Conservation (phyloP, 1,284 basidiomycete genomes). For the Mycena sp. region DNA sequence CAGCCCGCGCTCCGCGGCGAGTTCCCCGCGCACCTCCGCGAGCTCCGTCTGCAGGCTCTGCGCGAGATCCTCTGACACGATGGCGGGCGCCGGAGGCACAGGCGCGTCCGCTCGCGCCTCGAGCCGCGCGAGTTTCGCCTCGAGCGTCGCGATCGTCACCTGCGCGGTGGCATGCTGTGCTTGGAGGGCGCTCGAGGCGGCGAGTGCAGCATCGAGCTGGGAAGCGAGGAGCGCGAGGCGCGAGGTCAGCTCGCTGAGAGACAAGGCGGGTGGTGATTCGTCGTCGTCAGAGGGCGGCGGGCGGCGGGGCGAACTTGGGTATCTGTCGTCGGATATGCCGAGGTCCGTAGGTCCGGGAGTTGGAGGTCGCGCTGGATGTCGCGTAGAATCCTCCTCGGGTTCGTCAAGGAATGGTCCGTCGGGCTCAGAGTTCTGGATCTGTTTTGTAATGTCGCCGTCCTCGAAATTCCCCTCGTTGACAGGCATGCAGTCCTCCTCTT, state of each 20-base stretch:
- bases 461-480: too few relatives aligned
- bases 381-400: too few relatives aligned
- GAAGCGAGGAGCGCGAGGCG: conserved; percentile 76
- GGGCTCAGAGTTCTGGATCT: too few relatives aligned
- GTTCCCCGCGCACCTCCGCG: conserved; percentile 78
- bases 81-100: neutral
- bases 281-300: conserved; percentile 33
- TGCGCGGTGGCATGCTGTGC: conserved; percentile 84
- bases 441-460: too few relatives aligned
- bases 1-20: conserved; percentile 83
- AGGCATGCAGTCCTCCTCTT: conserved; percentile 33
- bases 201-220: conserved; percentile 83
- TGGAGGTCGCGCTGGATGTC: too few relatives aligned
- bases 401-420: too few relatives aligned
- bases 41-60: conserved; percentile 61
- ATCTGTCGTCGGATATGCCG: conserved; percentile 29
- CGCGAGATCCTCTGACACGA: neutral
- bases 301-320: conserved; percentile 19
- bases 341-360: too few relatives aligned
- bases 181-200: conserved; percentile 78
- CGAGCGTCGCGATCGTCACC: conserved; percentile 80
- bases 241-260: conserved; percentile 66
- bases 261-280: conserved; percentile 14
- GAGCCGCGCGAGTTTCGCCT: conserved; percentile 69
- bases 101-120: conserved; percentile 56